Evolutionary conservation across 108 stramenopile species (phyloP).

Genomic region (Cyclotella baltica): DNA sequence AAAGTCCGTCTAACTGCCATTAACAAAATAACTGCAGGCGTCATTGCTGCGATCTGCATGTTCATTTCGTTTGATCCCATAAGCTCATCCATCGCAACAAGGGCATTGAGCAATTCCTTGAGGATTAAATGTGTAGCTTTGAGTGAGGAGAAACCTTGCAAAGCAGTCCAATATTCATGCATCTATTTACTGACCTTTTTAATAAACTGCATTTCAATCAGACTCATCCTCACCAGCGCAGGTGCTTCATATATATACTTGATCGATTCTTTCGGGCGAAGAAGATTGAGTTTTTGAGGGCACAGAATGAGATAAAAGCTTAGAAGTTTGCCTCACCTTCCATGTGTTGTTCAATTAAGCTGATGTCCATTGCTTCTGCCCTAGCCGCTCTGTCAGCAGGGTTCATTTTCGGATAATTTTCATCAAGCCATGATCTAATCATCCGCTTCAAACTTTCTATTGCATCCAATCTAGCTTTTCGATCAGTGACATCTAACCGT

Average conservation of each 20-base stretch:
- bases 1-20: conserved; percentile 58
- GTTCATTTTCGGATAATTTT: conserved; percentile 81
- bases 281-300: neutral
- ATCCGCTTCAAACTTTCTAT: conserved; percentile 81
- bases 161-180: neutral
- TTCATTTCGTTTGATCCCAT: conserved; percentile 90
- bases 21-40: conserved; percentile 79
- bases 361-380: conserved; percentile 85
- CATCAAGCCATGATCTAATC: conserved; percentile 92
- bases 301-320: neutral
- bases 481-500: conserved; percentile 76
- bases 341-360: conserved; percentile 78
- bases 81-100: conserved; percentile 90
- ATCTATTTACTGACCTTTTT: conserved; percentile 70
- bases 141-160: neutral
- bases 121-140: neutral
- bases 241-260: conserved; percentile 82
- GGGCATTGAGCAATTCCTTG: conserved; percentile 87
- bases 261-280: conserved; percentile 55
- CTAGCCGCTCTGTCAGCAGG: conserved; percentile 50
- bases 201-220: conserved; percentile 94
- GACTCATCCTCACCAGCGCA: conserved; percentile 81
- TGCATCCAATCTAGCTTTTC: conserved; percentile 72
- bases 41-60: conserved; percentile 86
- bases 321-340: conserved; percentile 39